These are phyloP conservation scores for Physaria fendleri DNA, from an alignment of 345 rosid species.

Conservation along the genomic window DNA sequence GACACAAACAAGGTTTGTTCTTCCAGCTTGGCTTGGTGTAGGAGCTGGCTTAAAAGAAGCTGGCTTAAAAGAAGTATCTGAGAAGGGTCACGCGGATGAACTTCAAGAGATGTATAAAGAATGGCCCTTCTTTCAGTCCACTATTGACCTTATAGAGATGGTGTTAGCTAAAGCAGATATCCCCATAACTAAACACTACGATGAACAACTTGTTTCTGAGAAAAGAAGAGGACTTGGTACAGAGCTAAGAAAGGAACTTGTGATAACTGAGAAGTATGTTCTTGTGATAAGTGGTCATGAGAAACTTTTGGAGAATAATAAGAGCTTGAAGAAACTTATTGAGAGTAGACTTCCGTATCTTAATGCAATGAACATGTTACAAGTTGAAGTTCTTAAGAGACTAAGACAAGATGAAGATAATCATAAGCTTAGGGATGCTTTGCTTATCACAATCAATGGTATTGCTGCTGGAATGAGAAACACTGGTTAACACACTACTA, in stretches of 20 bases:
- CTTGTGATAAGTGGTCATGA: constrained; percentile 70
- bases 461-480: constrained; percentile 98
- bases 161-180: constrained; percentile 83
- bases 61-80: constrained; percentile 72
- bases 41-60: constrained; percentile 84
- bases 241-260: constrained; percentile 62
- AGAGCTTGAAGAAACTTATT: constrained; percentile 79
- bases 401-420: constrained; percentile 80
- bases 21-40: constrained; percentile 98
- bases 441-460: constrained; percentile 89
- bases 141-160: constrained; percentile 95
- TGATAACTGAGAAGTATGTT: constrained; percentile 62
- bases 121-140: constrained; percentile 94
- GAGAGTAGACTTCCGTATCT: constrained; percentile 90
- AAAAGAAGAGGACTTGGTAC: constrained; percentile 61
- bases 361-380: constrained; percentile 85
- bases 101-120: constrained; percentile 81
- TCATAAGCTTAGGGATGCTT: constrained; percentile 76
- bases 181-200: constrained; percentile 81
- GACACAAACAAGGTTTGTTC: constrained; percentile 97
- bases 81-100: constrained; percentile 71
- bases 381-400: constrained; percentile 86
- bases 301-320: constrained; percentile 63
- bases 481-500: constrained; percentile 41
- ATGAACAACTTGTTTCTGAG: constrained; percentile 74